phyloP scores from a whole-genome alignment of 2,329 filamentous ascomycete species.

The Xylariales sp. region DNA sequence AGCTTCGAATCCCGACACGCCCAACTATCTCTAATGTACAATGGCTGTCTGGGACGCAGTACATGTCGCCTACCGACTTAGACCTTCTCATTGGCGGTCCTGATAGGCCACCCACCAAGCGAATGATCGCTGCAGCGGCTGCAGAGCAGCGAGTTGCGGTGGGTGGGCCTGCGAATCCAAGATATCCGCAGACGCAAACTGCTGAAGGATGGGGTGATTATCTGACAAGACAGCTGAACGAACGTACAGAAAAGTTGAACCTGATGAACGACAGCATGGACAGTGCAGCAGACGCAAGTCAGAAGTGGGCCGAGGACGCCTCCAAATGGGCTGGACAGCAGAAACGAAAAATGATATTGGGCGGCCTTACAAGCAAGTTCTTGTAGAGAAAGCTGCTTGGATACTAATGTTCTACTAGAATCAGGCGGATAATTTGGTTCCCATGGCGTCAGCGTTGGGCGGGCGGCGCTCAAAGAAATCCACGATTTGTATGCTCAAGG shows the following conservation, averaged over 20 bases:
- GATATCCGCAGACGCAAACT: constrained; percentile 28
- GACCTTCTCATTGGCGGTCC: constrained; percentile 87
- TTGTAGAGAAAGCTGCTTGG: constrained; percentile 13
- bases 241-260: constrained; percentile 82
- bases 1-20: constrained; percentile 67
- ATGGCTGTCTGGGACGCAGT: constrained; percentile 94
- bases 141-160: constrained; percentile 64
- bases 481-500: no score
- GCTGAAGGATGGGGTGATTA: constrained; percentile 71
- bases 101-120: constrained; percentile 80
- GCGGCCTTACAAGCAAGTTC: constrained; percentile 60
- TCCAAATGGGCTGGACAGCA: constrained; percentile 82
- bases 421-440: no score
- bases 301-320: constrained; percentile 81
- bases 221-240: constrained; percentile 80
- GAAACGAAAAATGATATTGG: constrained; percentile 78
- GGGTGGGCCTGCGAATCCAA: constrained; percentile 27
- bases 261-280: constrained; percentile 83
- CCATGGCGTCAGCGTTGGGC: no score
- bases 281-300: constrained; percentile 72
- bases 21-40: constrained; percentile 94
- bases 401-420: no score
- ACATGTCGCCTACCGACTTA: constrained; percentile 80
- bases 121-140: constrained; percentile 76
- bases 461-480: no score